Conservation (phyloP, 2,329 filamentous ascomycete species). For the Trichophyton verrucosum region DNA sequence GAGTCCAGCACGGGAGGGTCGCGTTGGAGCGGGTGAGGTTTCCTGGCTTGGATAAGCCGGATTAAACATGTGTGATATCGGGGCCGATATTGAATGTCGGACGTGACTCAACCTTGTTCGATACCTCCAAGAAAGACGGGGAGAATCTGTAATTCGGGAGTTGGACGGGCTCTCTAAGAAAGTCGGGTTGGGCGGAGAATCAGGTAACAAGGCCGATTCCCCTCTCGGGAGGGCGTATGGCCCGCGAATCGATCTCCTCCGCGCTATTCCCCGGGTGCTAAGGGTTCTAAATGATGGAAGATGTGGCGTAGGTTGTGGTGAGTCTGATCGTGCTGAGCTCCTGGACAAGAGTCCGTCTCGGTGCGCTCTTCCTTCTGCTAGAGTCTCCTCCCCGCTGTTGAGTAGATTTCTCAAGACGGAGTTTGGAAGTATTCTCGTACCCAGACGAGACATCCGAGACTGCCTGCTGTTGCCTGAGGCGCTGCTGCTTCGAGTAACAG, state of each 20-base stretch:
- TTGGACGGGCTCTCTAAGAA: conserved; percentile 18
- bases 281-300: conserved; percentile 32
- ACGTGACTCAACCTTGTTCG: conserved; percentile 31
- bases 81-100: conserved; percentile 32
- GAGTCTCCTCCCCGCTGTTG: conserved; percentile 35
- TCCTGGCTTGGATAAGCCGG: conserved; percentile 15
- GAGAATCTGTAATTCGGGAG: conserved; percentile 19
- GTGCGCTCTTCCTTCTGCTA: conserved; percentile 34
- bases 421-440: conserved; percentile 37
- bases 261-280: conserved; percentile 27
- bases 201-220: conserved; percentile 23
- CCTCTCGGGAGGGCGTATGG: conserved; percentile 30
- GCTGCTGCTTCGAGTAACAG: conserved; percentile 15
- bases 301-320: conserved; percentile 22
- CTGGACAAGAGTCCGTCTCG: conserved; percentile 32
- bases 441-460: conserved; percentile 37
- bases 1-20: conserved; percentile 21
- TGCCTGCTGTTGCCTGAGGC: conserved; percentile 30
- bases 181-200: conserved; percentile 19
- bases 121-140: conserved; percentile 28
- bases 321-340: conserved; percentile 25
- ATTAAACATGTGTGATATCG: conserved; percentile 35
- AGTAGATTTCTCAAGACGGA: conserved; percentile 33
- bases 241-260: conserved; percentile 29
- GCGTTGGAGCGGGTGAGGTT: conserved; percentile 19